phyloP scores from a whole-genome alignment of 164 flowering plant species.

The Warburgia ugandensis region DNA sequence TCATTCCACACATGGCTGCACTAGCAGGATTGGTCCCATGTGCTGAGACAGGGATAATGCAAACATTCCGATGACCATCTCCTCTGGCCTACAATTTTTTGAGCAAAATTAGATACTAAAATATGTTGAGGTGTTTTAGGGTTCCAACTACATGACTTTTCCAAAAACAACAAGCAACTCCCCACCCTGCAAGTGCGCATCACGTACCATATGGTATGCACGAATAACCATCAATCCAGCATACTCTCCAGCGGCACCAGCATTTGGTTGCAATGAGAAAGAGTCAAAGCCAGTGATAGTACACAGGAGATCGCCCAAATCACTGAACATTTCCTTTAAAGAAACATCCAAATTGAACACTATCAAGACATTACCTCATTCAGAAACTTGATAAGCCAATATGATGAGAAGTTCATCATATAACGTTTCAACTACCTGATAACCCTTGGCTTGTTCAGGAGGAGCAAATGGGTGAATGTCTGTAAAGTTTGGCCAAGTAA shows the following conservation, averaged over 20 bases:
- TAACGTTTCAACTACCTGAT: conserved; percentile 53
- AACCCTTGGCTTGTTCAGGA: conserved; percentile 74
- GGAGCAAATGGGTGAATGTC: conserved; percentile 96
- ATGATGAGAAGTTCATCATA: background rate
- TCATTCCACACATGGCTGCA: conserved; percentile 99
- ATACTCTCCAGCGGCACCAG: conserved; percentile 99
- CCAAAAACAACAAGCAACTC: background rate
- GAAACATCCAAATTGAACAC: conserved; percentile 4
- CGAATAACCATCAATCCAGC: conserved; percentile 99
- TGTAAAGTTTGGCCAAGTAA: conserved; percentile 85
- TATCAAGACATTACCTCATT: conserved; percentile 3
- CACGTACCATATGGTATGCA: conserved; percentile 83
- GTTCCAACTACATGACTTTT: background rate
- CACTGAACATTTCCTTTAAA: conserved; percentile 79
- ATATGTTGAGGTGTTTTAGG: background rate
- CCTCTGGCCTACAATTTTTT: conserved; percentile 67
- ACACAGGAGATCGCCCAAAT: conserved; percentile 79
- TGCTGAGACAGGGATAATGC: conserved; percentile 97
- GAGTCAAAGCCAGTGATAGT: conserved; percentile 96
- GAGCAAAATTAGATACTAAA: background rate
- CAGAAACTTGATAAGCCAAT: background rate
- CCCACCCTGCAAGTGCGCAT: background rate
- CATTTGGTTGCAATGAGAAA: conserved; percentile 98
- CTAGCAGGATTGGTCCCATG: conserved; percentile 99
- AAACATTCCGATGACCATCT: conserved; percentile 84